phyloP scores from a whole-genome alignment of 768 basidiomycete genomes.

The Tephrocybe sp. region DNA sequence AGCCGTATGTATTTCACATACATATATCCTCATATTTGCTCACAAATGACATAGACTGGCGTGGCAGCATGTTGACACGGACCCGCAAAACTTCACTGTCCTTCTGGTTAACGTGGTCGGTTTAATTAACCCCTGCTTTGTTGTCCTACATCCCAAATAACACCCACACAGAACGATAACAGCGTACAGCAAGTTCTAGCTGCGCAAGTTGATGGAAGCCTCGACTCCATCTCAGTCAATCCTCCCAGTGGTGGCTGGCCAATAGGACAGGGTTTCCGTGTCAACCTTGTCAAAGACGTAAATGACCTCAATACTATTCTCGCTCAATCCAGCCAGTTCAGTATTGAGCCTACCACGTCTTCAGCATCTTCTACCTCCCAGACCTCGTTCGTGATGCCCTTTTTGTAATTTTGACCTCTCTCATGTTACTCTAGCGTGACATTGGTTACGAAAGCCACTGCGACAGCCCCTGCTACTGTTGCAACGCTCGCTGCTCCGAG shows the following conservation, averaged over 20 bases:
- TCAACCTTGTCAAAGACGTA: constrained; percentile 64
- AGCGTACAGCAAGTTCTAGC: constrained; percentile 48
- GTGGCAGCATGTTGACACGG: constrained; percentile 69
- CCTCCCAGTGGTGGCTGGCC: constrained; percentile 69
- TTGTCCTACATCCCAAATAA: constrained; percentile 5
- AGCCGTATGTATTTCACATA: constrained; percentile 31
- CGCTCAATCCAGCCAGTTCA: constrained; percentile 71
- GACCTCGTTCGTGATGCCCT: constrained; percentile 20
- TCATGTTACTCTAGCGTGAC: background rate
- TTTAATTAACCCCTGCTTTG: constrained; percentile 1
- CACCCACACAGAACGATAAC: constrained; percentile 28
- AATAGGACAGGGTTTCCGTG: constrained; percentile 54
- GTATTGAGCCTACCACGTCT: constrained; percentile 27
- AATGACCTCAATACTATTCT: constrained; percentile 49
- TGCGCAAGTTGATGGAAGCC: constrained; percentile 50
- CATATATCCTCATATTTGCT: background rate
- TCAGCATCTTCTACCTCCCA: constrained; percentile 13
- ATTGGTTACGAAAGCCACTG: background rate
- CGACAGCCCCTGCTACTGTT: background rate
- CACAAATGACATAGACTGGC: constrained; percentile 32
- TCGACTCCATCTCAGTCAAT: constrained; percentile 36
- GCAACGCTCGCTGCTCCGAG: background rate
- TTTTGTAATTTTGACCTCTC: background rate
- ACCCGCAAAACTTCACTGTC: constrained; percentile 64
- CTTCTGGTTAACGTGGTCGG: constrained; percentile 64